Percentiles rank a stretch among this genome's conserved stretches.
phyloP scores from a whole-genome alignment of 2,329 filamentous ascomycete genomes.

The Furcasterigmium sp. region DNA sequence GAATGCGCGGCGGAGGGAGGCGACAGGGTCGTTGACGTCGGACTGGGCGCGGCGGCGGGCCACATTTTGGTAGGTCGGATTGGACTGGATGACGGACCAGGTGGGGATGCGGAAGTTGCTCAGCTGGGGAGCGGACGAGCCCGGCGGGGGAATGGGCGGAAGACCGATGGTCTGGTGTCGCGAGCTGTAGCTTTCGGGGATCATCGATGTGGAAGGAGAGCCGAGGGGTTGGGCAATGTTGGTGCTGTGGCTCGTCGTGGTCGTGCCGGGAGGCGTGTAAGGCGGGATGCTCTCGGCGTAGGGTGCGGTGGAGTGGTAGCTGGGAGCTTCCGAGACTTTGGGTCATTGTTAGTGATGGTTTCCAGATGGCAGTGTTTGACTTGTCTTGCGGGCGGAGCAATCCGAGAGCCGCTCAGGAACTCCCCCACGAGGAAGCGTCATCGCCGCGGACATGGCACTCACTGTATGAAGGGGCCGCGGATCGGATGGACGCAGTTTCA shows the following conservation, averaged over 20 bases:
- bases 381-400: too few species aligned
- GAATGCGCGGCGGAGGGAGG: slow-evolving; percentile 20
- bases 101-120: slow-evolving; percentile 51
- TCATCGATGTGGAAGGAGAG: slow-evolving; percentile 13
- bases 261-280: slow-evolving; percentile 36
- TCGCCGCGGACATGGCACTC: slow-evolving; percentile 20
- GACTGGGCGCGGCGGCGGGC: slow-evolving; percentile 55
- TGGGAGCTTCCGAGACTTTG: slow-evolving; percentile 61
- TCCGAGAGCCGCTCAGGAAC: too few species aligned
- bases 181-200: slow-evolving; percentile 17
- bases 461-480: slow-evolving; percentile 65
- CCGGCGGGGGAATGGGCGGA: slow-evolving; percentile 40
- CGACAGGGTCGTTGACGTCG: slow-evolving; percentile 26
- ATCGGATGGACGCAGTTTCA: slow-evolving; percentile 62
- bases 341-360: background rate
- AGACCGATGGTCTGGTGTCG: slow-evolving; percentile 36
- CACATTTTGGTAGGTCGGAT: slow-evolving; percentile 58
- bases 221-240: slow-evolving; percentile 11
- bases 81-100: slow-evolving; percentile 51
- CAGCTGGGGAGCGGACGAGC: slow-evolving; percentile 27
- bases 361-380: too few species aligned
- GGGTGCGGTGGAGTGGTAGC: slow-evolving; percentile 54
- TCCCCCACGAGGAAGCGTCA: too few species aligned
- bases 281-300: slow-evolving; percentile 42
- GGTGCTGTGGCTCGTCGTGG: slow-evolving; percentile 10